phyloP scores from a whole-genome alignment of 352 stramenopile genomes.

The Blastocystis sp. region DNA sequence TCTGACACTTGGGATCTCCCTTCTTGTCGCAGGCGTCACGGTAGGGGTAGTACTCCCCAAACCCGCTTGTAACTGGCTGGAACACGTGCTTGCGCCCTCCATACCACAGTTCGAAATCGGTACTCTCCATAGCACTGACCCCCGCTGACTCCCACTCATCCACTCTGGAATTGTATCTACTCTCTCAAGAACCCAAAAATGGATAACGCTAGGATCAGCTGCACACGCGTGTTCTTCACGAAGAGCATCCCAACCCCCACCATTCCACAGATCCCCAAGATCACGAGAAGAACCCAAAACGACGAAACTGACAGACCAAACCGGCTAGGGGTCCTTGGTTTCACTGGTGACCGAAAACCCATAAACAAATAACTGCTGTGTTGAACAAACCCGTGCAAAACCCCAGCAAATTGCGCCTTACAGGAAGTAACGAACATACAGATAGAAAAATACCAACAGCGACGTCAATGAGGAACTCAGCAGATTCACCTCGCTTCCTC shows the following conservation, averaged over 20 bases:
- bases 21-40: constrained; percentile 34
- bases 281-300: background rate
- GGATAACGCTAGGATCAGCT: constrained; percentile 15
- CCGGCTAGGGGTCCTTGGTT: no score
- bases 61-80: background rate
- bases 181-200: background rate
- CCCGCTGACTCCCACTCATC: background rate
- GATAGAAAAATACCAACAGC: constrained; percentile 11
- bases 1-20: constrained; percentile 7
- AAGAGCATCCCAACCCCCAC: constrained; percentile 57
- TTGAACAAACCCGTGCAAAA: no score
- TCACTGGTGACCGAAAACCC: no score
- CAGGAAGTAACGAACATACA: background rate
- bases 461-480: constrained; percentile 50
- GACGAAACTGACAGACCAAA: no score
- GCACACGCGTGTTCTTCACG: constrained; percentile 17
- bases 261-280: constrained; percentile 33
- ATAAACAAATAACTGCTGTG: no score
- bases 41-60: constrained; percentile 47
- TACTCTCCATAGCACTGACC: background rate
- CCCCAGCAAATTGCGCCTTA: background rate
- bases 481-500: constrained; percentile 24
- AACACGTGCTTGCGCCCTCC: background rate
- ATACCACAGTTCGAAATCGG: background rate
- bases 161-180: constrained; percentile 32